These are phyloP conservation scores for Scopulariopsis brevicaulis DNA, from an alignment of 2,329 filamentous ascomycete species.

Conservation along the genomic window DNA sequence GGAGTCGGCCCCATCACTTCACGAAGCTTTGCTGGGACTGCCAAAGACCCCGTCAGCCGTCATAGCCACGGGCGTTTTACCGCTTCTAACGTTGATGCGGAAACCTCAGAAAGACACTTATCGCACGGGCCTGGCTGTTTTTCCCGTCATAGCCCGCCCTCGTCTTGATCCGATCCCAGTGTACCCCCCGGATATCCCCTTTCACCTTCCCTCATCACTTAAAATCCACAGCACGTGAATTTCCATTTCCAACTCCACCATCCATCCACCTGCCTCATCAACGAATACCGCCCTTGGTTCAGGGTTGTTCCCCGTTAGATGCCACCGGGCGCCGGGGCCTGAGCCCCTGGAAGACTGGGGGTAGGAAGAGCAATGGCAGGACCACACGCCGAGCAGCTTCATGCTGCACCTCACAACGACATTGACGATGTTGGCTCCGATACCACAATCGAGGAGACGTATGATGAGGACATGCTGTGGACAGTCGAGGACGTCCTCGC, in stretches of 20 bases:
- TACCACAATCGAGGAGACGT: conserved; percentile 19
- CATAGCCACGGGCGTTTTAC: background rate
- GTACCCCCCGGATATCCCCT: no score
- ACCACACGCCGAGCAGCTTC: background rate
- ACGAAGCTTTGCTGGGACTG: background rate
- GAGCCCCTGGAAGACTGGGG: background rate
- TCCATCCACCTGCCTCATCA: background rate
- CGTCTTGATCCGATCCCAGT: background rate
- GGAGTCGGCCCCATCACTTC: background rate
- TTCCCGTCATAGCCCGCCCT: background rate
- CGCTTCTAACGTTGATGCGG: no score
- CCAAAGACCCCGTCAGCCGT: background rate
- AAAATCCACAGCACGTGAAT: background rate
- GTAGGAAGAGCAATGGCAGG: background rate
- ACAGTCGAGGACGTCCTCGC: conserved; percentile 39
- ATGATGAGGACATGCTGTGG: conserved; percentile 32
- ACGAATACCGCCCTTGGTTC: background rate
- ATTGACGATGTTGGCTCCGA: conserved; percentile 18
- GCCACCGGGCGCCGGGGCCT: background rate
- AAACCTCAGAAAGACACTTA: background rate
- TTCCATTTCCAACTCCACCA: background rate
- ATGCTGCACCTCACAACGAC: background rate
- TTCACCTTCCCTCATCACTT: no score
- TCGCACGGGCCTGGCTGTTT: background rate
- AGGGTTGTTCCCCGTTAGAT: no score